Percentiles rank a stretch among this genome's conserved stretches.
These are phyloP conservation scores for Rubia tinctorum DNA, from an alignment of 305 asterid species.

Conservation along the genomic window DNA sequence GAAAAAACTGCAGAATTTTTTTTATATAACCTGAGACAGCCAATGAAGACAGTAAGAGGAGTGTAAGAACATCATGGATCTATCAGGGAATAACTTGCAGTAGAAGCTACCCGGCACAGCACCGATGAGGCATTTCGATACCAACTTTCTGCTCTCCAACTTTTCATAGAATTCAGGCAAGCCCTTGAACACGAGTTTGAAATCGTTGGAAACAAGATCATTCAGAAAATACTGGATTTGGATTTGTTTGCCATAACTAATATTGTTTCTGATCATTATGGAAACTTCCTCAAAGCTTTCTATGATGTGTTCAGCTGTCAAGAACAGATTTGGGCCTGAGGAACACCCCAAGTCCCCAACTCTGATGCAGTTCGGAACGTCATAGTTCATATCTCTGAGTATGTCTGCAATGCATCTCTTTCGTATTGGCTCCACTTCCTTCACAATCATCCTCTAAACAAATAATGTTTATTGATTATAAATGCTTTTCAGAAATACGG, in stretches of 20 bases:
- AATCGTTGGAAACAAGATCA: slow-evolving; percentile 61
- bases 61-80: slow-evolving; percentile 27
- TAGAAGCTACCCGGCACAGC: slow-evolving; percentile 34
- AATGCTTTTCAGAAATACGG: too few species aligned
- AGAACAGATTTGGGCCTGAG: slow-evolving; percentile 47
- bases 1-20: too few species aligned
- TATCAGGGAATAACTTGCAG: slow-evolving; percentile 22
- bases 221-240: slow-evolving; percentile 38
- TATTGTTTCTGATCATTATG: not conserved
- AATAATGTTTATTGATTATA: not conserved
- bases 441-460: not conserved
- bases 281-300: slow-evolving; percentile 19
- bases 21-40: slow-evolving; percentile 35
- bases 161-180: slow-evolving; percentile 10
- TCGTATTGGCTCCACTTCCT: not conserved
- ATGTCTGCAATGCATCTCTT: not conserved
- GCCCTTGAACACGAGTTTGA: slow-evolving; percentile 39
- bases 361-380: not conserved
- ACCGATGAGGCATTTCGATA: slow-evolving; percentile 14
- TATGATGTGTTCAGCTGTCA: slow-evolving; percentile 28
- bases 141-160: not conserved
- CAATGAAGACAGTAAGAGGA: slow-evolving; percentile 39
- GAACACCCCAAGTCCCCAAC: slow-evolving; percentile 61
- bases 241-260: slow-evolving; percentile 16
- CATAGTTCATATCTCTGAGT: not conserved